phyloP scores from a whole-genome alignment of 208 protist species.

The Crithidia mellificae region DNA sequence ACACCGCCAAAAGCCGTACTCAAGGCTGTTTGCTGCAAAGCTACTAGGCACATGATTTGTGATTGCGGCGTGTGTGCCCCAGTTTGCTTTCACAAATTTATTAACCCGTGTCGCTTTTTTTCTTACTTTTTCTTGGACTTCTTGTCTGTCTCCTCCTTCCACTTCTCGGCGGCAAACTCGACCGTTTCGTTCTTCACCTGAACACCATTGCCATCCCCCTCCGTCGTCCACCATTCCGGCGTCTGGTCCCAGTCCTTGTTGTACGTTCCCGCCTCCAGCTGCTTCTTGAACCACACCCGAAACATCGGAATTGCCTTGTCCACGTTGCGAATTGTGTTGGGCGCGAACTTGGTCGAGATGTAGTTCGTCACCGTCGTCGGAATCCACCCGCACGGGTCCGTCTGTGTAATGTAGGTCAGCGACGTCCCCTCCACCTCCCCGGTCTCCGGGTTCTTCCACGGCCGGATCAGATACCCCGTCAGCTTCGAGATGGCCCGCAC shows the following conservation, averaged over 20 bases:
- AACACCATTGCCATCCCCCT: slow-evolving; percentile 19
- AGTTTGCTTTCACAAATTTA: too few relatives aligned
- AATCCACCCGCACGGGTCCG: slow-evolving; percentile 85
- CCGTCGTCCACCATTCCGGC: slow-evolving; percentile 47
- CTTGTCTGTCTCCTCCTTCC: slow-evolving; percentile 32
- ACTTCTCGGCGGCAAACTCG: slow-evolving; percentile 53
- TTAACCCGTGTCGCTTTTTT: background rate
- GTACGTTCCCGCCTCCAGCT: slow-evolving; percentile 58
- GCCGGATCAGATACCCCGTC: slow-evolving; percentile 85
- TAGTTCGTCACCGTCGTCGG: slow-evolving; percentile 78
- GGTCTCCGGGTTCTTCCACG: slow-evolving; percentile 49
- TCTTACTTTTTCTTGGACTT: slow-evolving; percentile 27
- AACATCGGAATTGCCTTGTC: slow-evolving; percentile 56
- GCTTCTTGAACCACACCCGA: slow-evolving; percentile 58
- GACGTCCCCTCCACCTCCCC: slow-evolving; percentile 48
- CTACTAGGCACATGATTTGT: too few relatives aligned
- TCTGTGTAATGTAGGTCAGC: slow-evolving; percentile 86
- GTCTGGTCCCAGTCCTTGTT: slow-evolving; percentile 53
- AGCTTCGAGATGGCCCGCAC: slow-evolving; percentile 79
- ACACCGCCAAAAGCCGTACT: too few relatives aligned
- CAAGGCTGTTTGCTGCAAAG: too few relatives aligned
- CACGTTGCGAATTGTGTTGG: slow-evolving; percentile 66
- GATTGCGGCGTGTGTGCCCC: too few relatives aligned
- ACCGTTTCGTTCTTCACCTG: slow-evolving; percentile 57
- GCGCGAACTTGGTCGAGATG: slow-evolving; percentile 76